Percentiles rank a stretch among this genome's conserved stretches.
phyloP scores from a whole-genome alignment of 441 rosid genomes.

The Aleurites moluccanus region DNA sequence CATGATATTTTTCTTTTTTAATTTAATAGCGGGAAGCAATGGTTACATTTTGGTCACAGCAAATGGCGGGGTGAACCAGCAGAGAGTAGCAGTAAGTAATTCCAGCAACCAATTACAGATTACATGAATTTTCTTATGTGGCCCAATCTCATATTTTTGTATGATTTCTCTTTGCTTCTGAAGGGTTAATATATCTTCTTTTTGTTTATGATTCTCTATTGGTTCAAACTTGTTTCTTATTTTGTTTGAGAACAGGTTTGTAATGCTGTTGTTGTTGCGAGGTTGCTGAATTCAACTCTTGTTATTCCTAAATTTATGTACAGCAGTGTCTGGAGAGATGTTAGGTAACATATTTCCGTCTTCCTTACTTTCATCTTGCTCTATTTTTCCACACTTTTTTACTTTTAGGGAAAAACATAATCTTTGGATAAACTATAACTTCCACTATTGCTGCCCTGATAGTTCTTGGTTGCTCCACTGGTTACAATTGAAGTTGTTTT shows the following conservation, averaged over 20 bases:
- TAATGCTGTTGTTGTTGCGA: slow-evolving; percentile 85
- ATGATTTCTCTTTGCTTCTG: slow-evolving; percentile 12
- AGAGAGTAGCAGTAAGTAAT: slow-evolving; percentile 90
- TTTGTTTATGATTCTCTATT: slow-evolving; percentile 5
- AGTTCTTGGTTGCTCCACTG: background rate
- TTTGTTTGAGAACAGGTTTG: slow-evolving; percentile 59
- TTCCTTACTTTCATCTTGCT: background rate
- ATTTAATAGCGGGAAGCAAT: slow-evolving; percentile 58
- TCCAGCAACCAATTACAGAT: slow-evolving; percentile 18
- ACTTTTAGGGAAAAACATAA: background rate
- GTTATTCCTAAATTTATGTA: slow-evolving; percentile 90
- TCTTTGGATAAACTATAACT: background rate
- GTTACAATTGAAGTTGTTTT: background rate
- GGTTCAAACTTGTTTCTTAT: slow-evolving; percentile 26
- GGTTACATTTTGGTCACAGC: slow-evolving; percentile 93
- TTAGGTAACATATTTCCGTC: slow-evolving; percentile 52
- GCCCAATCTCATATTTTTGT: slow-evolving; percentile 11
- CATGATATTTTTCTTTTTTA: slow-evolving; percentile 12
- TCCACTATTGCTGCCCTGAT: background rate
- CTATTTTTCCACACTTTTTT: background rate
- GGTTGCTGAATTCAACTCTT: slow-evolving; percentile 86
- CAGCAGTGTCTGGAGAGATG: slow-evolving; percentile 94
- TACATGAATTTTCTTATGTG: slow-evolving; percentile 1
- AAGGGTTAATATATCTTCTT: slow-evolving; percentile 2
- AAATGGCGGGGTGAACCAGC: slow-evolving; percentile 98